These are phyloP conservation scores for Lophium mytilinum DNA, from an alignment of 495 filamentous ascomycete species.

Conservation along the genomic window DNA sequence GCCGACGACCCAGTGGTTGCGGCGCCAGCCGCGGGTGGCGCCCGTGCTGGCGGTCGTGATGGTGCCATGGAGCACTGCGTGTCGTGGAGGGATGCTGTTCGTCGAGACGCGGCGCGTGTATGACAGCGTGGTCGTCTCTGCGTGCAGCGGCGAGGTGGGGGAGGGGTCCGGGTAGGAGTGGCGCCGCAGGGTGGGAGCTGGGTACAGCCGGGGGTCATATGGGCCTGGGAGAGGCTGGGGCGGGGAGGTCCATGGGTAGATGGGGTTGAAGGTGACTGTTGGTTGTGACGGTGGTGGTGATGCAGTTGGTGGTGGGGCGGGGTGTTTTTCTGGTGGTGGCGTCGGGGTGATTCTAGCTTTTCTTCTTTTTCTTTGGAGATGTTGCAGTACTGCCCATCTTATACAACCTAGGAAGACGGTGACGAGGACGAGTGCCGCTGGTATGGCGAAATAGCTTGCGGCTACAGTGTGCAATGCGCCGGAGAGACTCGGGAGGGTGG, in stretches of 20 bases:
- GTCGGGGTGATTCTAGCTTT: not conserved
- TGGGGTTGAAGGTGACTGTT: constrained; percentile 11
- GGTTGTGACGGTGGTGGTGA: not conserved
- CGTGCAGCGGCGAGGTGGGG: not conserved
- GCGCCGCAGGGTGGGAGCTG: constrained; percentile 17
- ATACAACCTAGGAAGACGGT: constrained; percentile 8
- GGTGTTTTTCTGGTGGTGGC: not conserved
- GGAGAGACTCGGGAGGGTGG: not conserved
- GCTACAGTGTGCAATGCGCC: not conserved
- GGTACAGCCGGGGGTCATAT: constrained; percentile 21
- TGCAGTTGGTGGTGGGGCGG: not conserved
- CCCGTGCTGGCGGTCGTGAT: constrained; percentile 9
- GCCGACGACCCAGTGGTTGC: constrained; percentile 21
- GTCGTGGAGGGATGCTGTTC: constrained; percentile 18
- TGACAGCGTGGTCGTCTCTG: not conserved
- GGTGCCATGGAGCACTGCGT: constrained; percentile 10
- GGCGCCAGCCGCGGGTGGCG: constrained; percentile 10
- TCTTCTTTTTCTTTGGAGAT: constrained; percentile 13
- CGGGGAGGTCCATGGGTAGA: constrained; percentile 20
- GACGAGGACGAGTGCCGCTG: constrained; percentile 10
- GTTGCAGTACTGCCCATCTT: constrained; percentile 5
- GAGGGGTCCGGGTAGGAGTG: constrained; percentile 12
- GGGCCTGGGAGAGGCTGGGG: constrained; percentile 19
- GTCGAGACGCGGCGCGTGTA: constrained; percentile 21
- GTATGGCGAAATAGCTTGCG: not conserved